Evolutionary conservation across 441 rosid genomes (phyloP).

Genomic region (Macaranga tanarius): DNA sequence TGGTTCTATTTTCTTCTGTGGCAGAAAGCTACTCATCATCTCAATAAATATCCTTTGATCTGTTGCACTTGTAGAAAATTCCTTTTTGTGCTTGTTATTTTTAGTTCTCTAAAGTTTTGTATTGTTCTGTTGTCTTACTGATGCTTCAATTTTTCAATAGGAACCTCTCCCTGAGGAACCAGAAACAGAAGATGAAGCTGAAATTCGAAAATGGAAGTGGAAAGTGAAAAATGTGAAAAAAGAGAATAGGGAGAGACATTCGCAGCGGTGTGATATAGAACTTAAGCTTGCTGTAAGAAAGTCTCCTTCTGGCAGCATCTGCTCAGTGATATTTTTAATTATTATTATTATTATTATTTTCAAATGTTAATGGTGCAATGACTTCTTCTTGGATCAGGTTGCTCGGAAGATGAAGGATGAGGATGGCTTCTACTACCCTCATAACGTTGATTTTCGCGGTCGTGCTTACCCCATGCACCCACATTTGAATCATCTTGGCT

Average conservation of each 20-base stretch:
- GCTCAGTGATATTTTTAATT: slow-evolving; percentile 7
- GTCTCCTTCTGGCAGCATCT: slow-evolving; percentile 26
- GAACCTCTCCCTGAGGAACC: slow-evolving; percentile 75
- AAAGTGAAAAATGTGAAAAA: slow-evolving; percentile 57
- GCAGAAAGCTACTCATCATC: not conserved
- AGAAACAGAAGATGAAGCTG: slow-evolving; percentile 62
- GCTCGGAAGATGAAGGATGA: slow-evolving; percentile 93
- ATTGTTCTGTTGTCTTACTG: not conserved
- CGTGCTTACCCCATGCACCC: slow-evolving; percentile 99
- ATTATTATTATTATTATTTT: slow-evolving; percentile 16
- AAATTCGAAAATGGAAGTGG: slow-evolving; percentile 82
- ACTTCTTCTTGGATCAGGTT: slow-evolving; percentile 60
- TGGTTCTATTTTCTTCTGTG: not conserved
- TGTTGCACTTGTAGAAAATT: not conserved
- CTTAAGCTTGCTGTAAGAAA: slow-evolving; percentile 90
- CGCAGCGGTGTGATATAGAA: slow-evolving; percentile 92
- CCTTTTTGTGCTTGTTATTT: not conserved
- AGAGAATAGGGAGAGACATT: slow-evolving; percentile 84
- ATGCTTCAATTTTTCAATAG: slow-evolving; percentile 36
- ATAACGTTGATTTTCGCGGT: slow-evolving; percentile 97
- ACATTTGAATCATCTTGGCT: slow-evolving; percentile 92
- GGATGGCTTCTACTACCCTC: slow-evolving; percentile 93
- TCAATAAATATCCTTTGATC: not conserved
- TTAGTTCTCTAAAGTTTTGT: slow-evolving; percentile 3
- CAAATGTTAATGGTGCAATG: slow-evolving; percentile 22